phyloP scores from a whole-genome alignment of 805 yeast species.

The Ascoidea tarda region DNA sequence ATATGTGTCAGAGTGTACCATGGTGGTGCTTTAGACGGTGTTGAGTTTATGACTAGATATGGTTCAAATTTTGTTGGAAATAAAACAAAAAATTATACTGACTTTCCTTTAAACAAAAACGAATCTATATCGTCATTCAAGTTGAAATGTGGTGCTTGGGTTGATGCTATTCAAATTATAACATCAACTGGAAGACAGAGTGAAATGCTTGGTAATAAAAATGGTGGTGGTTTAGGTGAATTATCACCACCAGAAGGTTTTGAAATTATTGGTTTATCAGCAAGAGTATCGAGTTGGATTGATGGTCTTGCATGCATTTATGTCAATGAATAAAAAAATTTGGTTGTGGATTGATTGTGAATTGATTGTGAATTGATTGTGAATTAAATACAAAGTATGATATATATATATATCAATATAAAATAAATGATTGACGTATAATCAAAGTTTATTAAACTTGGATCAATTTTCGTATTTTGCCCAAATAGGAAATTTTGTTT shows the following conservation, averaged over 20 bases:
- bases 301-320: constrained; percentile 16
- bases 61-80: constrained; percentile 19
- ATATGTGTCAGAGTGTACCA: constrained; percentile 49
- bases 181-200: constrained; percentile 43
- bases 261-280: constrained; percentile 55
- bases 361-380: no score
- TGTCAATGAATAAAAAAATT: not conserved
- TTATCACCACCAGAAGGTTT: constrained; percentile 53
- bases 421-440: no score
- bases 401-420: no score
- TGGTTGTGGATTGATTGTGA: no score
- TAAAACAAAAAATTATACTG: constrained; percentile 17
- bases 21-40: constrained; percentile 75
- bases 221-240: constrained; percentile 50
- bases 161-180: constrained; percentile 71
- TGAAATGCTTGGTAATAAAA: constrained; percentile 48
- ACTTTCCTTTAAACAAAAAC: no score
- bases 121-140: not conserved
- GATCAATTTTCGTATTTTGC: no score
- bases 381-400: no score
- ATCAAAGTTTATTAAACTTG: no score
- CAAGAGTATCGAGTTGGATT: constrained; percentile 57
- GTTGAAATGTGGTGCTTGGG: constrained; percentile 65
- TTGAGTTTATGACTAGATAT: constrained; percentile 29
- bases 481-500: no score